A percentile compares a stretch with the other conserved stretches of the same genome.
Evolutionary conservation across 768 basidiomycete species (phyloP).

Genomic region (Tulasnella sp.): DNA sequence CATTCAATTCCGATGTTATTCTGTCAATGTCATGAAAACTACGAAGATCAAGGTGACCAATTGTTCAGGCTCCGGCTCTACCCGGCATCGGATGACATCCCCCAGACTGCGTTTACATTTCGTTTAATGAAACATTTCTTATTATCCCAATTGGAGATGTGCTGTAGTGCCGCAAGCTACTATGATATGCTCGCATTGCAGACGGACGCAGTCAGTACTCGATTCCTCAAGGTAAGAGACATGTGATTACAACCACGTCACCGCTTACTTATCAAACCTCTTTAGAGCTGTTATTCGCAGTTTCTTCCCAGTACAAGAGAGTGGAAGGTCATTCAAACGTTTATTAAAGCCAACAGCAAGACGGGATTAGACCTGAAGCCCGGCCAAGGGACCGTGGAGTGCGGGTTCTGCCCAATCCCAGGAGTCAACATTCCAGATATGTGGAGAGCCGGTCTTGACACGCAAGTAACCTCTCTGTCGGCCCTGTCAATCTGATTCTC

Average conservation of each 20-base stretch:
- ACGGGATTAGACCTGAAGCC: not conserved
- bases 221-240: not conserved
- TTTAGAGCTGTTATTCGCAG: not conserved
- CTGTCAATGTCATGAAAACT: not conserved
- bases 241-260: too few relatives aligned
- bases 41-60: not conserved
- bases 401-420: not conserved
- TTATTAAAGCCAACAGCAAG: not conserved
- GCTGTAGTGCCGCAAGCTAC: not conserved
- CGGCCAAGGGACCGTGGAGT: not conserved
- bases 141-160: not conserved
- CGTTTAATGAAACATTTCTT: not conserved
- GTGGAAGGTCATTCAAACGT: not conserved
- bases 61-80: not conserved
- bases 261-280: not conserved
- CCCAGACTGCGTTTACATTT: not conserved
- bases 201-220: not conserved
- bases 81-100: not conserved
- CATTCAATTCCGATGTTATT: not conserved
- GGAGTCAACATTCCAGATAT: not conserved
- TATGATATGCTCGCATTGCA: not conserved
- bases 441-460: not conserved
- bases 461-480: not conserved
- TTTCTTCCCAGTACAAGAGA: not conserved
- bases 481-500: not conserved